Evolutionary conservation across 768 basidiomycete species (phyloP), one percentile per base, ranked within the genome.

Genomic region (Boletus patriciae): DNA sequence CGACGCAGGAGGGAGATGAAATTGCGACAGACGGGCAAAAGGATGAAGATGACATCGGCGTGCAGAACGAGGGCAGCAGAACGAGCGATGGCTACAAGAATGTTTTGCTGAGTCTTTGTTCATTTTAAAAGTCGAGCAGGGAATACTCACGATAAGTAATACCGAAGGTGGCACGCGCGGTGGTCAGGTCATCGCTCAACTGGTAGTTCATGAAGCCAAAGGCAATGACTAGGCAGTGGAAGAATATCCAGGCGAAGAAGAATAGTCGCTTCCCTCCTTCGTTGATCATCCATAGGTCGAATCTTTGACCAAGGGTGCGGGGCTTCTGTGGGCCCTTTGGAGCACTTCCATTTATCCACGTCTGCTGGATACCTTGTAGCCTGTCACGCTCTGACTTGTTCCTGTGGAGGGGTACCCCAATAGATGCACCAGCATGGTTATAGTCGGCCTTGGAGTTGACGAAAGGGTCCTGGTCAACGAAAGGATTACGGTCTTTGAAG

Each of bases 21-120:
- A 76, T 93, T 95, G 58, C 95, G 86, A 81, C 95, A 98, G 70
- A 98, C 83, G 27, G 95, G 96, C 31, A 98, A 83, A 48, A 98
- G 85, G 72, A 98, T 94, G 78, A 96, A 92, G 60, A 92, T 84
- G 57, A 93, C 87, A 73, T 97, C 92, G 65, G 96, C 80, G 65
- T 97, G 93, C 10, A 97, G 83, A 48, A 95, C 85, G 44, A 97
- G 85, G 6, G 95, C 96, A 42, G 94, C 90, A 4, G 87, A 74
- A 72, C 94, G 87, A 46, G 95, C 94, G 62, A 92, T 88, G 43
- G 86, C 94, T 95, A 46, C 4, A 33, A 41, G 8, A 36, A 46
- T 18, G 27, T 4, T 21, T 27, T 33, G 21, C 61, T 12, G 18
- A 53, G 52, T 34, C 6, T 8, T 38, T 43, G 48, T 42, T 50